Base-by-base conservation (phyloP, 1,139 yeast genomes). In the Geotrichum restrictum region DNA sequence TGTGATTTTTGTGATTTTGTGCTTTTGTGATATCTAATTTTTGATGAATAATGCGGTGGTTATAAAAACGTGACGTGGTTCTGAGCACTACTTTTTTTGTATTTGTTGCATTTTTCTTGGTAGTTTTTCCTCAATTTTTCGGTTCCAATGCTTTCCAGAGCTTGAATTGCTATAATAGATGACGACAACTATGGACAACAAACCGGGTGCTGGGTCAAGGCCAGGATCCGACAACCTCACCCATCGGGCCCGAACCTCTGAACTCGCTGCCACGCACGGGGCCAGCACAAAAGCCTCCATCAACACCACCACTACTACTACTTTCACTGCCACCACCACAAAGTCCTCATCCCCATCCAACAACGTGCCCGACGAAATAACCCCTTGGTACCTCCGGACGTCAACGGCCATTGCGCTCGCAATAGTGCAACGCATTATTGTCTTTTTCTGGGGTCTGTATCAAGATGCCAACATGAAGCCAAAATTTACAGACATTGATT, bases 401-500 rank as follows among this genome's bases (percentile, higher is more conserved):
- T 18, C 41, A 6, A 32, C 49, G 14, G 44, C 49, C 31, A 40
- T 55, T 27, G 45, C 59, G 32, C 51, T 48, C 47, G 59, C 51
- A 49, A 56, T 75, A 1, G 50, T 76, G 1, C 68, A 81, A 48
- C 74, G 98, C 53, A 56, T 82, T 3, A 84, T 75, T 1, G 85
- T 93, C 64, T 82, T 89, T 60, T 60, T 74, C n/a, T 93, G 81
- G 72, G 98, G 98, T 0, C 69, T 86, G 1, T 91, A 86, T 65
- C 98, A 93, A 67, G 98, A 93, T 68, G 76, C 80, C 8, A 73
- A 81, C 60, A 80, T 88, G 82, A 80, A 81, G 7, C 87, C 91
- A 24, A 82, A 85, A 59, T 93, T 88, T 69, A 93, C 98, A 0
- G 98, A 93, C 64, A 86, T 93, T 46, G 98, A 93, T 69, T 93